phyloP scores from a whole-genome alignment of 371 early-diverging fungal species.

The Zancudomyces culisetae region DNA sequence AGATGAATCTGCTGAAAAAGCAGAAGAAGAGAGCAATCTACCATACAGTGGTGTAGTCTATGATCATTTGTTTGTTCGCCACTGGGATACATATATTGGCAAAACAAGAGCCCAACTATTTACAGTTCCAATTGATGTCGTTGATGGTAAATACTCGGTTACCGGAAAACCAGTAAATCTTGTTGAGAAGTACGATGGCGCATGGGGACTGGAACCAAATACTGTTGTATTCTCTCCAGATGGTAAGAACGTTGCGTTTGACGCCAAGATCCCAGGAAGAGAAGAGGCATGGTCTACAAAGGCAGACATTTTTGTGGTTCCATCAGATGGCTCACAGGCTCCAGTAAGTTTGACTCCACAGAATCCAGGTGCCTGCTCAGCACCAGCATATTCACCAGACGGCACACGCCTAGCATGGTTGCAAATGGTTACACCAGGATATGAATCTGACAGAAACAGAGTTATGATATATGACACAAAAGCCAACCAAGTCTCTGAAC shows the following conservation, averaged over 20 bases:
- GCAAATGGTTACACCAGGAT: slow-evolving; percentile 50
- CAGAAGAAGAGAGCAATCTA: neutral
- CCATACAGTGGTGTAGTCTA: slow-evolving; percentile 11
- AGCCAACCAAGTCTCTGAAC: slow-evolving; percentile 10
- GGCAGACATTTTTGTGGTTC: slow-evolving; percentile 26
- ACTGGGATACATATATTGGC: slow-evolving; percentile 19
- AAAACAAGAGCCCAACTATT: slow-evolving; percentile 11
- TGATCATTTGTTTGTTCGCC: slow-evolving; percentile 17
- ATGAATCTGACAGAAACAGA: slow-evolving; percentile 55
- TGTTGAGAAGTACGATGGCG: neutral
- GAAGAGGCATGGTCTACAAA: slow-evolving; percentile 58
- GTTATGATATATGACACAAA: slow-evolving; percentile 34
- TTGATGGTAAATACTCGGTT: neutral
- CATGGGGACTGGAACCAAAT: slow-evolving; percentile 6
- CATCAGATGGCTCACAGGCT: slow-evolving; percentile 23
- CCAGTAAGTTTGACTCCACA: slow-evolving; percentile 7
- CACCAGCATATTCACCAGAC: slow-evolving; percentile 37
- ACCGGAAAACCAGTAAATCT: neutral
- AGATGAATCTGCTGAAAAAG: slow-evolving; percentile 6
- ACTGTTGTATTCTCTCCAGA: slow-evolving; percentile 8
- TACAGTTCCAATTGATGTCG: slow-evolving; percentile 2
- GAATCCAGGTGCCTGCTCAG: slow-evolving; percentile 29
- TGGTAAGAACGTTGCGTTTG: slow-evolving; percentile 42
- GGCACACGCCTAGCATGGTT: slow-evolving; percentile 45
- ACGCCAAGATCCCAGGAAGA: slow-evolving; percentile 30